These are phyloP conservation scores for Aspergillus oerlinghausenensis DNA, from an alignment of 2,329 filamentous ascomycete species.

Conservation along the genomic window DNA sequence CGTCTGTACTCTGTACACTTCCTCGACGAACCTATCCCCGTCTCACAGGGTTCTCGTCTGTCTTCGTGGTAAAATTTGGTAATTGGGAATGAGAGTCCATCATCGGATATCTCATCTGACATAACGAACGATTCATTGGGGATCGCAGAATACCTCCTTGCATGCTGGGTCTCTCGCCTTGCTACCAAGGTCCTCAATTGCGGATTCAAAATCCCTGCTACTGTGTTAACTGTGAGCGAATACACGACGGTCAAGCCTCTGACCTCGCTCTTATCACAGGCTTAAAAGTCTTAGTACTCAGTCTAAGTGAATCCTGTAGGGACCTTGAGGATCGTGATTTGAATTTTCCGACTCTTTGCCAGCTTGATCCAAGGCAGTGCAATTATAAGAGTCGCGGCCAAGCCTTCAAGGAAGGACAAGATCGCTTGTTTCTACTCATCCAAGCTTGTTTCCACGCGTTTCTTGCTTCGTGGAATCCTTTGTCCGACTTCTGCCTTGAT, in stretches of 20 bases:
- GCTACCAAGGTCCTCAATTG: constrained; percentile 15
- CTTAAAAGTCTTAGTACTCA: neutral
- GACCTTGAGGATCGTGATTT: constrained; percentile 12
- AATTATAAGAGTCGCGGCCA: constrained; percentile 10
- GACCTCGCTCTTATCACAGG: neutral
- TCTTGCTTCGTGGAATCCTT: constrained; percentile 3
- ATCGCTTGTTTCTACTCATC: constrained; percentile 2
- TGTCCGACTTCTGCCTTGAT: neutral
- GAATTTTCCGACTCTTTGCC: neutral
- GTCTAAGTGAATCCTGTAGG: constrained; percentile 2
- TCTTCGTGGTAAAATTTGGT: neutral
- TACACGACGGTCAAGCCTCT: constrained; percentile 8
- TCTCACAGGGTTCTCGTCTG: neutral
- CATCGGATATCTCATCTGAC: neutral
- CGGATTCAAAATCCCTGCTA: constrained; percentile 4
- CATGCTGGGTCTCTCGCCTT: neutral
- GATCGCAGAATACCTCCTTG: neutral
- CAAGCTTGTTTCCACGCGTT: constrained; percentile 10
- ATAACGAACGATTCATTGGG: neutral
- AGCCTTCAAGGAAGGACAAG: neutral
- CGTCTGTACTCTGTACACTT: neutral
- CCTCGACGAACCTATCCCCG: neutral
- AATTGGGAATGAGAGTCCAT: neutral
- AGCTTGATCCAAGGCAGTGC: constrained; percentile 1
- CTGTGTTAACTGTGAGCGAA: constrained; percentile 1